Base-by-base conservation (phyloP, 2,329 filamentous ascomycete species). In the Cryphonectria carpinicola region DNA sequence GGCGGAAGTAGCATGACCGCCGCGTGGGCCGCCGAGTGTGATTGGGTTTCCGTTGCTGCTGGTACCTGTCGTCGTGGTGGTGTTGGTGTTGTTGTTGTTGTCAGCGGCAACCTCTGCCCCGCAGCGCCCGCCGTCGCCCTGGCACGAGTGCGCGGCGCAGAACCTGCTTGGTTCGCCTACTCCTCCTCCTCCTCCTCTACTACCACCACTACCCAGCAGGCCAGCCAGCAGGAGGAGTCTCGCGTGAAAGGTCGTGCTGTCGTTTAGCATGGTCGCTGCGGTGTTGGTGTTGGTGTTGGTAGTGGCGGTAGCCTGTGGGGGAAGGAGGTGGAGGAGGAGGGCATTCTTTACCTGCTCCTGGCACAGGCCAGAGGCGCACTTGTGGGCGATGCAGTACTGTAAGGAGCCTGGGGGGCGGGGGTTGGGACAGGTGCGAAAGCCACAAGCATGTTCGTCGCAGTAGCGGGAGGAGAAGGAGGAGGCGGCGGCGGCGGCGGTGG, bases 351-450 rank as follows among this genome's bases (percentile, higher is more conserved):
- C 66, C 68, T 66, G 61, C 19, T 71, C 70, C 13, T 69, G 69
- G 61, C 77, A 78, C 8, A 28, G 63, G 22, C 52, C 22, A 8
- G 72, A 71, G n/a, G 70, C 60, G 72, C 77, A 78, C 66, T 74
- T 73, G 71, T 78, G 77, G 56, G 62, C 60, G n/a, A 54, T 39
- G 71, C 77, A 78, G 73, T 74, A 75, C 28, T 65, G 66, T n/a
- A 69, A n/a, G 58, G 63, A 66, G 25, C 32, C 66, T 43, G 65
- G 60, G 13, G 67, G 19, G 43, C 69, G 68, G 58, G 65, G 52
- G 69, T 72, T 65, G 52, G n/a, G 19, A 67, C 72, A 73, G 19
- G 66, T 52, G n/a, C 66, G 60, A 49, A 70, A 52, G 63, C 61
- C 66, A 71, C 72, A 73, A 11, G 69, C 69, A 69, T 73, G 72